Evolutionary conservation across 2,329 filamentous ascomycete species (phyloP), one percentile per base, ranked within the genome.

Genomic region (Trichoderma endophyticum): DNA sequence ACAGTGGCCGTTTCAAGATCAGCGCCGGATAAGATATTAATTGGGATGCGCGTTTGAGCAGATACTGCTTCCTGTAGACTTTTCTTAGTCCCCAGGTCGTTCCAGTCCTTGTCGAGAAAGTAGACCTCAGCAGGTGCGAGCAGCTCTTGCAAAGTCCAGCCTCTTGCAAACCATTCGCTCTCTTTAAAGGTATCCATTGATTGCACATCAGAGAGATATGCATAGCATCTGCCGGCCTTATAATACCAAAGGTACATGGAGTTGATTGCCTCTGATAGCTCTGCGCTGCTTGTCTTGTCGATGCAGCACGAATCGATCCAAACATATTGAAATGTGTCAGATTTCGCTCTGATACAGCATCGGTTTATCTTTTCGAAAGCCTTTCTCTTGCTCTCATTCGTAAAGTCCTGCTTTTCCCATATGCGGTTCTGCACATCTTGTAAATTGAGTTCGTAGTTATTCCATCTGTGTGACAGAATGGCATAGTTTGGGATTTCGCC

Each of bases 1-100:
- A 74, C 66, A 28, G 72, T 70, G 3, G 32, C 54, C 21, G 66
- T 70, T 36, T 70, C 66, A 9, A 62, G 56, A n/a, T 62, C 56
- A 70, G 32, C 66, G 15, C 32, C 57, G 11, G 56, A 70, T 24
- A 70, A 59, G 26, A 70, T 70, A 6, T 32, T 28, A 15, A 62
- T 6, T 3, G 66, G 66, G 24, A 70, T 62, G 4, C 56, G 34
- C 7, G 66, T 70, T 34, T 57, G 32, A 15, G 21, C 11, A 4
- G 66, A 70, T 63, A 70, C 48, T 3, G 8, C 51, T 34, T 51
- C 56, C 51, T 70, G 56, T 18, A 43, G 36, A 30, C 24, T 63
- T 30, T 34, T 26, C 18, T 61, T 70, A 2, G 56, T 70, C 11
- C 66, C 66, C 11, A 70, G n/a, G 11, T 70, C 6, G 2, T 34